Evolutionary conservation across 2,329 filamentous ascomycete species (phyloP), one percentile per base, ranked within the genome.

Genomic region (Calonectria pteridis): DNA sequence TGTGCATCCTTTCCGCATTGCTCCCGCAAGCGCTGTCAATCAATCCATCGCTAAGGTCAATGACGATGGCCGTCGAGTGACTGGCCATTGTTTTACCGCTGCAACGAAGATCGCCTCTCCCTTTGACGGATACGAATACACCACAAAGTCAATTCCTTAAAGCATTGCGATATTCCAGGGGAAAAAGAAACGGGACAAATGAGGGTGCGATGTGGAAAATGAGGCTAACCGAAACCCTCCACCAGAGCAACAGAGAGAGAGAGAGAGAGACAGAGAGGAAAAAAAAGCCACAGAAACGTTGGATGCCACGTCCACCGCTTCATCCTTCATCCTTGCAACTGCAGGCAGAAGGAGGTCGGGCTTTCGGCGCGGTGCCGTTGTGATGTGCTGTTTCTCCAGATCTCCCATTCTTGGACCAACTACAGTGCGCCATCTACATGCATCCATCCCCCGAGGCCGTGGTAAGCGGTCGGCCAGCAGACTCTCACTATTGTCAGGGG

Each of bases 301-400:
- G 70, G 29, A 69, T 72, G 70, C 58, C 70, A 69, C 70, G 70
- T 72, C 65, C 37, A 37, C 55, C 26, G 69, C 63, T 62, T 55
- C 69, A 71, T 66, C 51, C 23, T 35, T 31, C 40, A 67, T 71
- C 70, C 70, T 58, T 72, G 70, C 37, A 64, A 53, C 43, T 53
- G 64, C 58, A 68, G 55, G 31, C 20, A 37, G 53, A 23, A 37
- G 33, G 63, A 68, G 26, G 43, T 28, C 58, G 58, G 58, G 18
- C 16, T 40, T 43, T 46, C 18, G n/a, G 43, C n/a, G 40, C 33
- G 53, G 51, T 29, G n/a, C 43, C 46, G 62, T 58, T 65, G 58
- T 65, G 59, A 65, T 55, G 62, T 59, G 59, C 28, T 70, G 63
- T 59, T 59, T 31, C 50, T 50, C 50, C 18, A 35, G 20, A 53